A percentile compares a stretch with the other conserved stretches of the same genome.
These are phyloP conservation scores for Thielaviopsis ethacetica DNA, from an alignment of 2,329 filamentous ascomycete genomes.

Conservation along the genomic window DNA sequence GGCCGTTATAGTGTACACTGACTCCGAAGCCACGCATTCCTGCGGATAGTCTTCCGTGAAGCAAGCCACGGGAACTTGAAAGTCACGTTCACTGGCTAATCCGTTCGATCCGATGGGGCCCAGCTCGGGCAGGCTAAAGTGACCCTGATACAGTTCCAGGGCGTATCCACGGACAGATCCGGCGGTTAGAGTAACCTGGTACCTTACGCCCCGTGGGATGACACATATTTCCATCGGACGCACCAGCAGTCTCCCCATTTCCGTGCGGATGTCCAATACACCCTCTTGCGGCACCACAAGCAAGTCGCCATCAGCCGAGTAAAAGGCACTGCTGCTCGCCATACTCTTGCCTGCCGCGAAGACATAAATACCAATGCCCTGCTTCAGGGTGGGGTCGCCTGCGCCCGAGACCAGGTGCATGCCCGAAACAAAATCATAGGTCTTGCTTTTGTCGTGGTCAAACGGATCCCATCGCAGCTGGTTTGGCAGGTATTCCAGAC, in stretches of 20 bases:
- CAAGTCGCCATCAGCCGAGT: constrained; percentile 64
- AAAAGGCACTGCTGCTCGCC: constrained; percentile 52
- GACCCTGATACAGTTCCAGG: constrained; percentile 51
- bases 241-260: constrained; percentile 51
- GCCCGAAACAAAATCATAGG: constrained; percentile 31
- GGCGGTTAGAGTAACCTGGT: constrained; percentile 44
- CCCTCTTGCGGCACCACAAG: constrained; percentile 57
- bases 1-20: constrained; percentile 33
- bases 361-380: constrained; percentile 58
- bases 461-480: constrained; percentile 69
- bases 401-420: constrained; percentile 59
- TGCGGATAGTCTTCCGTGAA: constrained; percentile 41
- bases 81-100: constrained; percentile 53
- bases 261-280: constrained; percentile 53
- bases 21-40: constrained; percentile 17
- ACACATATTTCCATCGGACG: constrained; percentile 58
- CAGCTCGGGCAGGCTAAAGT: constrained; percentile 50
- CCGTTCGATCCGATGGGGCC: constrained; percentile 54
- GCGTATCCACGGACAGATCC: constrained; percentile 52
- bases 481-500: constrained; percentile 61
- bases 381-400: constrained; percentile 59
- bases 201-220: constrained; percentile 52
- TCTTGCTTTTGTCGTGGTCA: constrained; percentile 42
- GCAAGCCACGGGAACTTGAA: constrained; percentile 49
- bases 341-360: constrained; percentile 62